These are phyloP conservation scores for Penicillium sp. DNA, from an alignment of 2,329 filamentous ascomycete genomes.

Conservation along the genomic window DNA sequence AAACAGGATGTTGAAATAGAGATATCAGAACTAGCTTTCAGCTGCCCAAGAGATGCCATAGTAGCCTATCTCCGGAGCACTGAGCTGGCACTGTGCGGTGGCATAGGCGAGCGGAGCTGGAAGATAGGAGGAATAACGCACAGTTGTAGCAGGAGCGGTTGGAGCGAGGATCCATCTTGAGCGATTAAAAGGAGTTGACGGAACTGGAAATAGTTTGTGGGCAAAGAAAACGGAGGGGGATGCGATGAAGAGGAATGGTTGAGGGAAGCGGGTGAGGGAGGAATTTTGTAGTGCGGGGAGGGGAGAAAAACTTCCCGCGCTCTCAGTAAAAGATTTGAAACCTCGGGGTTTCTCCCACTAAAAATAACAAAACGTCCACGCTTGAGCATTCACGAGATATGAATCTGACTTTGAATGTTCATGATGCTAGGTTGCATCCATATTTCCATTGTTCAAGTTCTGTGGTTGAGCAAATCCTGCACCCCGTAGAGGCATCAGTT, in stretches of 20 bases:
- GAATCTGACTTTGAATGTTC: not conserved
- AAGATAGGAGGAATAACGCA: constrained; percentile 37
- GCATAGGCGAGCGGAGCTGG: constrained; percentile 8
- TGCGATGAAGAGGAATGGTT: constrained; percentile 1
- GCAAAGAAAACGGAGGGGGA: constrained; percentile 1
- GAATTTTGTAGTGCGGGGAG: constrained; percentile 21
- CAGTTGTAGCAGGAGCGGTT: constrained; percentile 59
- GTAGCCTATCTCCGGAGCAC: not conserved
- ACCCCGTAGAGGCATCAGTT: not conserved
- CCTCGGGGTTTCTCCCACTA: not conserved
- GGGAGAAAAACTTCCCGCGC: constrained; percentile 19
- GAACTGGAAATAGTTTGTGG: not conserved
- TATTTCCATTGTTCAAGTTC: not conserved
- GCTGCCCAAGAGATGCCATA: not conserved
- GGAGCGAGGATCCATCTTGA: constrained; percentile 50
- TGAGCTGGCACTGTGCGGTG: constrained; percentile 12
- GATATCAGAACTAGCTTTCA: not conserved
- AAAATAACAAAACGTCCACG: not conserved
- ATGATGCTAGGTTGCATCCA: not conserved
- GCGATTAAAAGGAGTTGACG: constrained; percentile 2
- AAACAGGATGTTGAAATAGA: not conserved
- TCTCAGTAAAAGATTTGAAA: not conserved
- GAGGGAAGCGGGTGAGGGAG: constrained; percentile 9
- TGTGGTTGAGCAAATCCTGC: not conserved
- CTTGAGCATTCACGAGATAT: not conserved